Base-by-base conservation (phyloP, 2,329 filamentous ascomycete species). In the Epichloe typhina region DNA sequence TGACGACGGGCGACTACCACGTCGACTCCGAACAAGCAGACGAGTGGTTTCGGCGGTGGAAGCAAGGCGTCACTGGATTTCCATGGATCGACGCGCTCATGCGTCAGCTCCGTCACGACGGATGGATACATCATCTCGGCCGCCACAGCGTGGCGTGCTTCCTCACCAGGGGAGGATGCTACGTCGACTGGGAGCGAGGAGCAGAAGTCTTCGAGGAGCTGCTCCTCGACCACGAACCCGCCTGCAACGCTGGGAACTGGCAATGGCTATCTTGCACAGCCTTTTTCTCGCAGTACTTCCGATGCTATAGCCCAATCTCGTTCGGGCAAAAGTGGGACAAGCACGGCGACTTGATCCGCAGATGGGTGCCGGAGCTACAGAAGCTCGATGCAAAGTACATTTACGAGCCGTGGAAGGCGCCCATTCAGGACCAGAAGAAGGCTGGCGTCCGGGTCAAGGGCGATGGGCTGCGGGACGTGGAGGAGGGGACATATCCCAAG, bases 71-170 rank as follows among this genome's bases (percentile, higher is more conserved):
- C 23, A 90, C 86, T 0, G 86, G 86, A 0, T 89, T 89, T 54
- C 86, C 86, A 0, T 89, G 83, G 79, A 88, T 90, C 57, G 86
- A 90, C 59, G 84, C 84, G 0, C 71, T 89, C 40, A 89, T 90
- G 86, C 77, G 84, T 1, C 85, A 89, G 63, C 71, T 90, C 13
- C 71, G 74, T 13, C 62, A 71, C 2, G 84, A 88, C 61, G 86
- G 86, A 31, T 90, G 85, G 85, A 86, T 89, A 8, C 85, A 90
- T 61, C 86, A 90, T 61, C 72, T 89, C 0, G 86, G 84, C 2
- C 76, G 86, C 0, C 86, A 90, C 63, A 77, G 81, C n/a, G 81
- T 90, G 0, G 86, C 86, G 0, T 89, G 84, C 61, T 90, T 90
- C 62, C 71, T 90, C n/a, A 89, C 86, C 0, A 72, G 86, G 3